Evolutionary conservation across 1,139 yeast species (phyloP).

Genomic region (Sugiyamaella novakii): DNA sequence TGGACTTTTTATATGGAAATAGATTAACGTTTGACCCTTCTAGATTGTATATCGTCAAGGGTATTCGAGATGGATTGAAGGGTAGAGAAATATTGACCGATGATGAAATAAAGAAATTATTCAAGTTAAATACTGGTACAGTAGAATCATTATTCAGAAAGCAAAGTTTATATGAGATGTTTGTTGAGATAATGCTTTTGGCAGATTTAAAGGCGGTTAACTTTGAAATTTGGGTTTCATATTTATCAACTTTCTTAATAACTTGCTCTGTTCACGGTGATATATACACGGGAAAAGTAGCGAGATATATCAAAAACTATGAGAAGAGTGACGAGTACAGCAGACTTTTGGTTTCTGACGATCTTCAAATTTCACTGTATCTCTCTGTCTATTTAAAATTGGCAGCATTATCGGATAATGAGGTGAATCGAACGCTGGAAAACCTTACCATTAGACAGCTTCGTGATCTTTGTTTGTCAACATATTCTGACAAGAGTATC

Average conservation of each 20-base stretch:
- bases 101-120: slow-evolving; percentile 7
- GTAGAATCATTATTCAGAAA: slow-evolving; percentile 27
- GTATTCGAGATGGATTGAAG: slow-evolving; percentile 56
- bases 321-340: background rate
- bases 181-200: slow-evolving; percentile 21
- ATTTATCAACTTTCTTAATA: background rate
- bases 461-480: background rate
- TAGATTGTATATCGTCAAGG: slow-evolving; percentile 61
- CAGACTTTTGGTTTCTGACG: too few species aligned
- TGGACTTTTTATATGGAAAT: slow-evolving; percentile 51
- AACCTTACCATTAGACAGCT: background rate
- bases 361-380: slow-evolving; percentile 1
- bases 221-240: slow-evolving; percentile 1
- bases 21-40: slow-evolving; percentile 71
- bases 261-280: slow-evolving; percentile 5
- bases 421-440: background rate
- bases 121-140: slow-evolving; percentile 21
- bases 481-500: background rate
- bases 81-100: slow-evolving; percentile 16
- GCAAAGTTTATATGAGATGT: slow-evolving; percentile 17
- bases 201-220: slow-evolving; percentile 15
- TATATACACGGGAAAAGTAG: background rate
- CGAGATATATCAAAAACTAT: slow-evolving; percentile 1
- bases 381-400: slow-evolving; percentile 3
- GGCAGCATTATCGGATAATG: background rate